These are phyloP conservation scores for Borovskyia barvae DNA, from an alignment of 208 protist genomes.

Conservation along the genomic window DNA sequence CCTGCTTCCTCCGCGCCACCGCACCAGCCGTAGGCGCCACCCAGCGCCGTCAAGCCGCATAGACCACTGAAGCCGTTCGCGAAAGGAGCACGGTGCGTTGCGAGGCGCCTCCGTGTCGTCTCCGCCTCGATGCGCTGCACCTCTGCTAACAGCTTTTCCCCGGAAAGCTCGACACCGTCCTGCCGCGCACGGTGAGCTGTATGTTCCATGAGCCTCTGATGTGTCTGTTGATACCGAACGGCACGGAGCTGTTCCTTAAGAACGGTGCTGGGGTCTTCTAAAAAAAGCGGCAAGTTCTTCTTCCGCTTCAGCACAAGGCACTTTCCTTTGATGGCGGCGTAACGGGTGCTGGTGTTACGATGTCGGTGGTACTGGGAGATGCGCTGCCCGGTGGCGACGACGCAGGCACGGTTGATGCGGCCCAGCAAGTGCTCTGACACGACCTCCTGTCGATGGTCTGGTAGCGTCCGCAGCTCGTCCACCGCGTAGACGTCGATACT, in stretches of 20 bases:
- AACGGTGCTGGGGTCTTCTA: constrained; percentile 45
- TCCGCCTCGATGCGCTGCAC: not conserved
- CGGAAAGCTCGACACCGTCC: not conserved
- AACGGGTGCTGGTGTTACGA: constrained; percentile 42
- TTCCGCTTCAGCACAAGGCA: constrained; percentile 49
- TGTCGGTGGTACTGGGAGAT: constrained; percentile 84
- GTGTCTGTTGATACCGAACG: constrained; percentile 1
- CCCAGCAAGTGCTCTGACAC: constrained; percentile 59
- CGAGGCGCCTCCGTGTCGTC: not conserved
- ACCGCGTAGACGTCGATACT: constrained; percentile 72
- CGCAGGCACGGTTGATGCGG: constrained; percentile 62
- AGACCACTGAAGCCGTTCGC: not conserved
- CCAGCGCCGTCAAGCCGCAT: not conserved
- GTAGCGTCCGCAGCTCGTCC: constrained; percentile 33
- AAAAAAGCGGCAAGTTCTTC: constrained; percentile 52
- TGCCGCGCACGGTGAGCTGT: not conserved
- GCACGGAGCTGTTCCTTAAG: constrained; percentile 21
- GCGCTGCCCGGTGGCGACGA: constrained; percentile 34
- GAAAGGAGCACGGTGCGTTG: not conserved
- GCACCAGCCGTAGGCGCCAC: too few species aligned
- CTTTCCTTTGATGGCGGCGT: constrained; percentile 67
- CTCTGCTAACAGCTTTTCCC: constrained; percentile 2
- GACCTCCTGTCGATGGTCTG: constrained; percentile 48
- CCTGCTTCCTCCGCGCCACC: too few species aligned
- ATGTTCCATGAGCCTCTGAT: not conserved